Base-by-base conservation (phyloP, 768 basidiomycete species). In the Trametes coccinea region DNA sequence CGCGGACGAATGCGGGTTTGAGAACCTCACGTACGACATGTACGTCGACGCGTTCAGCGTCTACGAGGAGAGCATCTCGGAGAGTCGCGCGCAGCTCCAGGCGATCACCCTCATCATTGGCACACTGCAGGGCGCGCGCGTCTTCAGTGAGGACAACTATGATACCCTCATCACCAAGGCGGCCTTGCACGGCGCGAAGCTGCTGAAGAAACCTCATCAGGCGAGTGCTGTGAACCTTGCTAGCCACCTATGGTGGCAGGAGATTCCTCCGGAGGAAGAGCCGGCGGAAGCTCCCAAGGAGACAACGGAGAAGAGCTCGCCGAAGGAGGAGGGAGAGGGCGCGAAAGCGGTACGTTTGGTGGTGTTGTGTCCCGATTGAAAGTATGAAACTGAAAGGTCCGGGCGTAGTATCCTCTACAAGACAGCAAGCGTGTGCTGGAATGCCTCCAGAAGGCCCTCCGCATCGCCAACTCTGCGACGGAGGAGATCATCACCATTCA, bases 211-310 rank as follows among this genome's bases (percentile, higher is more conserved):
- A 82, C 93, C 93, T 11, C 96, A 98, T 74, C 97, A 98, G 75
- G 90, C 95, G 11, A 92, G 88, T 8, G 97, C 96, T 4, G 97
- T 98, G 22, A 87, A 91, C 51, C 80, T 94, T 33, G 97, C 97
- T 7, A 97, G 95, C 72, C 97, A 99, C 76, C 77, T 99, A 67
- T 99, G 96, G 96, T 99, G 95, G 95, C 97, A 98, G 72, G 90
- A 90, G 63, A 79, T 85, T 29, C 74, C 80, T 1, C 65, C 76
- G 27, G 85, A 81, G 13, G 78, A 72, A 29, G 83, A 82, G 43
- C 80, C 79, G 56, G 71, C 68, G 16, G 69, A 73, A 46, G 63
- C 29, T 7, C 64, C 63, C 29, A 67, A 71, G 61, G 65, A 75
- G 27, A 37, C 5, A 11, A 67, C 72, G 6, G 75, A 77, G 48